Percentiles rank a stretch among this genome's conserved stretches.
phyloP scores from a whole-genome alignment of 495 filamentous ascomycete genomes.

The Achaetomiella virescens region DNA sequence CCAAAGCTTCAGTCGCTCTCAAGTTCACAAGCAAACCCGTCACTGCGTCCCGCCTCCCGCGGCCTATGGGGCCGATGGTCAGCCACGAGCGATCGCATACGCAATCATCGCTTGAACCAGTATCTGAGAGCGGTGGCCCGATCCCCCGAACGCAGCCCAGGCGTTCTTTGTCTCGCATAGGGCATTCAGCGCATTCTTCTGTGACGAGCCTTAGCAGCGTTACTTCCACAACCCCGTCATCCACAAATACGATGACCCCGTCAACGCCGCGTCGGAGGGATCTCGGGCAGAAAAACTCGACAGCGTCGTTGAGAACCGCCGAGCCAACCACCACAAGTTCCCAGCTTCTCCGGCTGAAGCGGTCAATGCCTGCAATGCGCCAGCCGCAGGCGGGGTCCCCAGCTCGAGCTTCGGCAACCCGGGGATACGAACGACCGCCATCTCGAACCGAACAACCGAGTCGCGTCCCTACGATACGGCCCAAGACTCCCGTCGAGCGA shows the following conservation, averaged over 20 bases:
- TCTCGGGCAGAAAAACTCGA: slow-evolving; percentile 51
- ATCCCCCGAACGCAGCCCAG: slow-evolving; percentile 45
- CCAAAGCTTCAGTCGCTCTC: slow-evolving; percentile 73
- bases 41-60: slow-evolving; percentile 49
- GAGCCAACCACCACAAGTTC: slow-evolving; percentile 65
- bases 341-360: slow-evolving; percentile 74
- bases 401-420: slow-evolving; percentile 35
- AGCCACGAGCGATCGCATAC: slow-evolving; percentile 58
- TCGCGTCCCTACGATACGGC: slow-evolving; percentile 45
- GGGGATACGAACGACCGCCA: slow-evolving; percentile 47
- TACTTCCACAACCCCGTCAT: slow-evolving; percentile 52
- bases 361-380: slow-evolving; percentile 79
- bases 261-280: slow-evolving; percentile 55
- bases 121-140: slow-evolving; percentile 82
- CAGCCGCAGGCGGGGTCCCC: slow-evolving; percentile 36
- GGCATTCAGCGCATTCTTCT: slow-evolving; percentile 62
- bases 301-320: slow-evolving; percentile 38
- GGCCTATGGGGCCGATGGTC: slow-evolving; percentile 50
- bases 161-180: slow-evolving; percentile 58
- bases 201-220: slow-evolving; percentile 39
- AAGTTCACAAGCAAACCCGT: slow-evolving; percentile 77
- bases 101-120: slow-evolving; percentile 79
- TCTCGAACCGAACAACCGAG: slow-evolving; percentile 33
- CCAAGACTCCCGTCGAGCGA: slow-evolving; percentile 67
- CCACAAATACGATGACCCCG: slow-evolving; percentile 48